These are phyloP conservation scores for Calonectria pseudoreteaudii DNA, from an alignment of 2,329 filamentous ascomycete species.

Conservation along the genomic window DNA sequence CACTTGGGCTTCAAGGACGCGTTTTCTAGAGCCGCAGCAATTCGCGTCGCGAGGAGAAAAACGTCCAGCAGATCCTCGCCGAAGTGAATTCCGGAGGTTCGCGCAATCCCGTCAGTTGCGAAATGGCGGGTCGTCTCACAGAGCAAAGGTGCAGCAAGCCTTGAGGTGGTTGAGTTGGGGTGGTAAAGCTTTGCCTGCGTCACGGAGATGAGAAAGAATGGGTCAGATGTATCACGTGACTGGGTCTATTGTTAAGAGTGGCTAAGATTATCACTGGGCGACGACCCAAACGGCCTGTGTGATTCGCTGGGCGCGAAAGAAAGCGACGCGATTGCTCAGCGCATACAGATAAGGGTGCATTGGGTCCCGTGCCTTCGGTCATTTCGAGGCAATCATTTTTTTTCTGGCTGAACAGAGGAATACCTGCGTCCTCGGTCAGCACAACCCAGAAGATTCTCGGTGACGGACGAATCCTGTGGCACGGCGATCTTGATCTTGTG, in stretches of 20 bases:
- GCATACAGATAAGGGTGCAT: background rate
- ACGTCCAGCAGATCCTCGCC: constrained; percentile 33
- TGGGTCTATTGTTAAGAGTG: constrained; percentile 24
- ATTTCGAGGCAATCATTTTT: background rate
- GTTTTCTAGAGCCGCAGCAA: constrained; percentile 35
- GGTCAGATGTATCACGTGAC: constrained; percentile 46
- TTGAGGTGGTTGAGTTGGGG: constrained; percentile 37
- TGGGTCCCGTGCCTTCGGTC: background rate
- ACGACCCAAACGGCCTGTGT: constrained; percentile 12
- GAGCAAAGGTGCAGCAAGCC: constrained; percentile 34
- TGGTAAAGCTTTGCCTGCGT: constrained; percentile 43
- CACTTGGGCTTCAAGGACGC: constrained; percentile 37
- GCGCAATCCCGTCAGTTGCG: constrained; percentile 26
- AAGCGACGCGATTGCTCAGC: constrained; percentile 21
- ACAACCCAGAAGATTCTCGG: constrained; percentile 39
- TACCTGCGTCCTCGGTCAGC: background rate
- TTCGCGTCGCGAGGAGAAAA: constrained; percentile 41
- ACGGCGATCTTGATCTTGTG: background rate
- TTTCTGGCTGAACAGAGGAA: background rate
- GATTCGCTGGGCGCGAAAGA: constrained; percentile 4
- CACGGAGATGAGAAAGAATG: constrained; percentile 44
- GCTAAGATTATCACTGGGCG: constrained; percentile 4
- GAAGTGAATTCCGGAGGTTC: constrained; percentile 19
- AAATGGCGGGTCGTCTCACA: constrained; percentile 32
- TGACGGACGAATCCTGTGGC: constrained; percentile 6